These are phyloP conservation scores for Annona squamosa DNA, from an alignment of 164 flowering plant species.

Conservation along the genomic window DNA sequence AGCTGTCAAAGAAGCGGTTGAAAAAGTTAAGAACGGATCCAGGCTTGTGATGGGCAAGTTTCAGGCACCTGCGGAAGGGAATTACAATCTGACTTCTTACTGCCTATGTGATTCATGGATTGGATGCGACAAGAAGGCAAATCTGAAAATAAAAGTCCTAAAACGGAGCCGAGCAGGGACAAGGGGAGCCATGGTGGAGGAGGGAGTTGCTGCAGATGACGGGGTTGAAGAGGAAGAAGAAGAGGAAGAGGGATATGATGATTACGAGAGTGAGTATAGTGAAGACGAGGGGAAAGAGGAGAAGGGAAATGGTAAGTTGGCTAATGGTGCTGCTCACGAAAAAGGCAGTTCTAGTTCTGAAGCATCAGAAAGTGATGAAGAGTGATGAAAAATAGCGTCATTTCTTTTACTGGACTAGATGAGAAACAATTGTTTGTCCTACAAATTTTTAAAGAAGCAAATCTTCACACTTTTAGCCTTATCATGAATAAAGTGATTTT, in stretches of 20 bases:
- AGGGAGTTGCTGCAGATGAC: slow-evolving; percentile 44
- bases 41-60: slow-evolving; percentile 73
- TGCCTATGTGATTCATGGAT: slow-evolving; percentile 87
- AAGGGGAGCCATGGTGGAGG: slow-evolving; percentile 37
- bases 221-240: slow-evolving; percentile 74
- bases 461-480: too few relatives aligned
- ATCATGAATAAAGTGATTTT: too few relatives aligned
- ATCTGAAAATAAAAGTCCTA: slow-evolving; percentile 59
- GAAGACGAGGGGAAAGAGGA: slow-evolving; percentile 42
- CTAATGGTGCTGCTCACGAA: slow-evolving; percentile 26
- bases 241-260: slow-evolving; percentile 61
- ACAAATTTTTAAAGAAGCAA: too few relatives aligned
- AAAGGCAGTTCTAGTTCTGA: slow-evolving; percentile 41
- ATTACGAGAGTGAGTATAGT: slow-evolving; percentile 93
- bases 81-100: slow-evolving; percentile 59
- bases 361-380: slow-evolving; percentile 30
- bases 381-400: slow-evolving; percentile 4
- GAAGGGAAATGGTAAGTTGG: slow-evolving; percentile 30
- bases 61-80: slow-evolving; percentile 76
- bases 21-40: slow-evolving; percentile 62
- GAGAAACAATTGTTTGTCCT: too few relatives aligned
- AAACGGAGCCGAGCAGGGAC: slow-evolving; percentile 73
- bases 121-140: slow-evolving; percentile 67
- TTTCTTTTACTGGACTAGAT: neutral
- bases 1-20: slow-evolving; percentile 64